Base-by-base conservation (phyloP, 768 basidiomycete species). In the Tricholoma matsutake region DNA sequence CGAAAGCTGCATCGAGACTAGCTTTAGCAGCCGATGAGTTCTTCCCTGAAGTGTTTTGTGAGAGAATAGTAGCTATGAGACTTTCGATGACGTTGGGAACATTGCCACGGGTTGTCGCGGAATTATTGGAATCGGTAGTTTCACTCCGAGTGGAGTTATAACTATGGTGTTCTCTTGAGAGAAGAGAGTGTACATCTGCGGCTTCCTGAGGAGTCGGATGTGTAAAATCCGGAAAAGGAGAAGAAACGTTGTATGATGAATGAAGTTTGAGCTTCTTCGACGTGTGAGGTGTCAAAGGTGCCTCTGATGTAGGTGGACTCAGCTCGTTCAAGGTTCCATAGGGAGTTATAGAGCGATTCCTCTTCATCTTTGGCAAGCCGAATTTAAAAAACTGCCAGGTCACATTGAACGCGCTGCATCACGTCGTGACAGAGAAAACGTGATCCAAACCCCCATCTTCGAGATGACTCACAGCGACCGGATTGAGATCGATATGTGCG, bases 11-110 rank as follows among this genome's bases (percentile, higher is more conserved):
- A 63, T 86, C 85, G 20, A 86, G 70, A 29, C 70, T 71, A 13
- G 68, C 63, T 67, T 86, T 85, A 22, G 85, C 83, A 13, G 79
- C 72, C 3, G 82, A 73, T 6, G 78, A 81, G 65, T 86, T 86
- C 31, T 67, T 68, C 9, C 72, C 70, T 18, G 84, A 81, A 1
- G 85, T 86, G 62, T 84, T 85, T 66, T 86, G 85, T 32, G 84
- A 85, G 32, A 87, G 80, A 59, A 87, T 77, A 1, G 83, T 84
- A 22, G 78, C 81, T 37, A 87, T 82, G 61, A 86, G 78, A 10
- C 82, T 72, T 61, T 85, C 85, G 58, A 86, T 75, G 61, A 86
- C 83, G 64, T 86, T 81, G 2, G 80, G 78, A 2, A 78, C 77
- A 39, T 75, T 69, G 2, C 80, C 83, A 55, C 81, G 81, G 0